These are phyloP conservation scores for Erodium texanum DNA, from an alignment of 441 rosid genomes.

Conservation along the genomic window DNA sequence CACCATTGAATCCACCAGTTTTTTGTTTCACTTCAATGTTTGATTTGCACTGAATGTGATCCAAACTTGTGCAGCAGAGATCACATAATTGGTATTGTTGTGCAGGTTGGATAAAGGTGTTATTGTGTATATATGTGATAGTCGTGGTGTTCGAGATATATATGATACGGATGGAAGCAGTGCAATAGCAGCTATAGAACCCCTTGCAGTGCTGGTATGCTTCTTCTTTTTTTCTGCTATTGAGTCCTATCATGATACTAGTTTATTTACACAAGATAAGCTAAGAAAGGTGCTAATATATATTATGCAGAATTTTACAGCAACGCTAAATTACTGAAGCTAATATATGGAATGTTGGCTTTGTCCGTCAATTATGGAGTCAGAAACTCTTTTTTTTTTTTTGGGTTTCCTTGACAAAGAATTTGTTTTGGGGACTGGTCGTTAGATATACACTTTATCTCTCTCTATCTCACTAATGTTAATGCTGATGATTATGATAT, in stretches of 20 bases:
- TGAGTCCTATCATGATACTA: background rate
- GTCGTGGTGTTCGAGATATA: conserved; percentile 76
- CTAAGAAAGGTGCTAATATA: background rate
- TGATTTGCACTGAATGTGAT: background rate
- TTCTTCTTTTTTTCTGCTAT: conserved; percentile 7
- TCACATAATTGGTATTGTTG: conserved; percentile 11
- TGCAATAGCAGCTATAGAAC: conserved; percentile 72
- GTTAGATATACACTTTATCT: no score
- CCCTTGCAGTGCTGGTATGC: conserved; percentile 71
- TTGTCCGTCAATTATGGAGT: no score
- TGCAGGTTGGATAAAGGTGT: conserved; percentile 93
- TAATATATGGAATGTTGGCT: background rate
- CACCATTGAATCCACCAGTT: background rate
- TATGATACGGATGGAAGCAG: conserved; percentile 83
- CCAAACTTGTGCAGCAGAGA: background rate
- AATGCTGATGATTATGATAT: background rate
- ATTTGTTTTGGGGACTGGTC: background rate
- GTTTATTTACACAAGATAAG: background rate
- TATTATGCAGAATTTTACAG: background rate
- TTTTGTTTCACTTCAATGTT: background rate
- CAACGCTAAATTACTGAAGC: background rate
- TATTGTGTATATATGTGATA: conserved; percentile 81
- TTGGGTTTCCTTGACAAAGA: background rate
- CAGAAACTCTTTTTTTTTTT: no score
- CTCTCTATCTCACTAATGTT: no score